Conservation (phyloP, 176 grass and related monocot species). For the Aegilops bicornis region DNA sequence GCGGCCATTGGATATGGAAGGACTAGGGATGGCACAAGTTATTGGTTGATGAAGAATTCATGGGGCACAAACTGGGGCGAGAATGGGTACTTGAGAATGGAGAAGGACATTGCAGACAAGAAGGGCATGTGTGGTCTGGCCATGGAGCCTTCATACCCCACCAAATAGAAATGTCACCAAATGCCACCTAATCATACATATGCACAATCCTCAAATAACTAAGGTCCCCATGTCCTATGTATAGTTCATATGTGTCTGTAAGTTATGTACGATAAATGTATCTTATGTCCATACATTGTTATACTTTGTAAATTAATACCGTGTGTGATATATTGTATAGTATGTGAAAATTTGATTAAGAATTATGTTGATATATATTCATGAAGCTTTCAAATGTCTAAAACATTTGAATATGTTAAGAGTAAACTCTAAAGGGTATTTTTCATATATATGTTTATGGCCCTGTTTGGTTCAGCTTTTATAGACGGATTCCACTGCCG, state of each 20-base stretch:
- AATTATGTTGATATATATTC: too few relatives aligned
- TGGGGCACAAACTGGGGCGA: slow-evolving; percentile 5
- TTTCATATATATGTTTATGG: too few relatives aligned
- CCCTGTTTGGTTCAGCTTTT: too few relatives aligned
- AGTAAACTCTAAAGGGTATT: too few relatives aligned
- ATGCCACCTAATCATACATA: background rate
- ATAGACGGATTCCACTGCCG: too few relatives aligned
- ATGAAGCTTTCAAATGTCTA: too few relatives aligned
- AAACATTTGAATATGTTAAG: too few relatives aligned
- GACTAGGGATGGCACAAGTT: slow-evolving; percentile 19
- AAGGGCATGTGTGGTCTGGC: slow-evolving; percentile 34
- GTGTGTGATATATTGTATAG: background rate
- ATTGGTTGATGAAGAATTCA: slow-evolving; percentile 35
- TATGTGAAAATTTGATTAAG: too few relatives aligned
- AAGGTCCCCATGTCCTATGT: background rate
- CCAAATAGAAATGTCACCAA: background rate
- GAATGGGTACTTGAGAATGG: background rate
- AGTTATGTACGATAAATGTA: background rate
- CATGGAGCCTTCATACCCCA: slow-evolving; percentile 34
- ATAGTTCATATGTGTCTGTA: background rate
- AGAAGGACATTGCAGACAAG: slow-evolving; percentile 15
- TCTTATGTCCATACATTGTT: background rate
- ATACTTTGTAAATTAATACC: background rate
- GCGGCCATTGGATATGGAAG: slow-evolving; percentile 35
- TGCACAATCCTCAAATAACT: background rate